These are phyloP conservation scores for Nitzschia sp. DNA, from an alignment of 108 stramenopile species.

Conservation along the genomic window DNA sequence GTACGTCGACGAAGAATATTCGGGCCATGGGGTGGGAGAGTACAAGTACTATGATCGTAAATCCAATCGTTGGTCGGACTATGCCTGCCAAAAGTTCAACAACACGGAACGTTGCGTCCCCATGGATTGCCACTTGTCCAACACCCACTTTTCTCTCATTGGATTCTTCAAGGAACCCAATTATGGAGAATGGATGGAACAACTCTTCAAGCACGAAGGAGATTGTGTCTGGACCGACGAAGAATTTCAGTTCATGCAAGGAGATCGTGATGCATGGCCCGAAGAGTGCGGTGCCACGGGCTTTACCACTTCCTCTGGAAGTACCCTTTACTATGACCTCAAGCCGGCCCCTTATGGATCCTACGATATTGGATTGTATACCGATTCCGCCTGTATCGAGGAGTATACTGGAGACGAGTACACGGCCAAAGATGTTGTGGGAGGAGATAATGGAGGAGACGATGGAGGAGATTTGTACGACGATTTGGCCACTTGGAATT, in stretches of 20 bases:
- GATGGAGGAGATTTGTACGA: conserved; percentile 4
- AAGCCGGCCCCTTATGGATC: conserved; percentile 47
- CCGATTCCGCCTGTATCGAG: conserved; percentile 41
- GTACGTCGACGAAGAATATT: conserved; percentile 53
- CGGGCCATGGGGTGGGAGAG: conserved; percentile 53
- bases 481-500: conserved; percentile 34
- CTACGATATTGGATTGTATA: conserved; percentile 53
- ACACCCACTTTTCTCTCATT: conserved; percentile 46
- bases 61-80: conserved; percentile 35
- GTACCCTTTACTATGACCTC: conserved; percentile 55
- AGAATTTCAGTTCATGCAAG: conserved; percentile 53
- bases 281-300: conserved; percentile 24
- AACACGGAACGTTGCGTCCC: conserved; percentile 41
- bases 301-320: conserved; percentile 5
- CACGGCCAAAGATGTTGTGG: not conserved
- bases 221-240: conserved; percentile 59
- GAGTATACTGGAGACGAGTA: conserved; percentile 29
- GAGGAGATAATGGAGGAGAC: conserved; percentile 16
- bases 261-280: conserved; percentile 32
- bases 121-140: conserved; percentile 65
- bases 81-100: conserved; percentile 26
- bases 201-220: conserved; percentile 70
- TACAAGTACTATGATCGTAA: conserved; percentile 48
- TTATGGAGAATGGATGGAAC: conserved; percentile 58
- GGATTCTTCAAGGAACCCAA: conserved; percentile 63